A percentile compares a stretch with the other conserved stretches of the same genome.
Conservation (phyloP, 768 basidiomycete genomes). For the Mycena olivaceomarginata region DNA sequence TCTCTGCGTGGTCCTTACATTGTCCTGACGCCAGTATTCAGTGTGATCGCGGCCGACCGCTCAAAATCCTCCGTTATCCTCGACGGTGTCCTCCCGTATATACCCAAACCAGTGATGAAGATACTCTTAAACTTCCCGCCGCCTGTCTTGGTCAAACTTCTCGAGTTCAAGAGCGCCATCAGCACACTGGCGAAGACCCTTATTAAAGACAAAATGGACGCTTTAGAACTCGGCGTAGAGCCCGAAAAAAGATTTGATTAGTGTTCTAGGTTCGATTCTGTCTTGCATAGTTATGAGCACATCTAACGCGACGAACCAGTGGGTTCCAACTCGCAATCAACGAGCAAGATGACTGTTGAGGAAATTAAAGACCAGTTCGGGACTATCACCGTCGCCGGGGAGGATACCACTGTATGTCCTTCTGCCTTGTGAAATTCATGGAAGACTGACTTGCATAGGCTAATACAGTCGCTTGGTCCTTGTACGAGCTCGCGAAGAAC, state of each 20-base stretch:
- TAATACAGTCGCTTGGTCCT: conserved; percentile 49
- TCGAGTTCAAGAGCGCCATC: conserved; percentile 42
- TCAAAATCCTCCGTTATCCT: conserved; percentile 36
- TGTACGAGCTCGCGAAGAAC: conserved; percentile 55
- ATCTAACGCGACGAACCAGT: conserved; percentile 17
- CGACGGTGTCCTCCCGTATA: conserved; percentile 42
- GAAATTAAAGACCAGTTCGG: conserved; percentile 41
- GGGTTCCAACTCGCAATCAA: conserved; percentile 35
- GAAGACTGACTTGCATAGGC: conserved; percentile 22
- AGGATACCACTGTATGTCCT: conserved; percentile 39
- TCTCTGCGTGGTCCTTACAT: not conserved
- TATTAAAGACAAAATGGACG: conserved; percentile 40
- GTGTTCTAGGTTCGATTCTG: conserved; percentile 30
- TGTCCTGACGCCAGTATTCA: conserved; percentile 12
- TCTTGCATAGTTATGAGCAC: not conserved
- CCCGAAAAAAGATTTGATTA: conserved; percentile 40
- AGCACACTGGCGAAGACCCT: conserved; percentile 34
- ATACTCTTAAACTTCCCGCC: conserved; percentile 34
- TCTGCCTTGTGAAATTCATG: not conserved
- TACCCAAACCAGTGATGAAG: conserved; percentile 35
- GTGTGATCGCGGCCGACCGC: conserved; percentile 41
- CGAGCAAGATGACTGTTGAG: conserved; percentile 39
- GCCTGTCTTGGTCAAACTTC: conserved; percentile 33
- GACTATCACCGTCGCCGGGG: conserved; percentile 41
- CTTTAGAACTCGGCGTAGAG: conserved; percentile 38